Conservation (phyloP, 1,284 basidiomycete species). For the Sphaerobolus stellatus region DNA sequence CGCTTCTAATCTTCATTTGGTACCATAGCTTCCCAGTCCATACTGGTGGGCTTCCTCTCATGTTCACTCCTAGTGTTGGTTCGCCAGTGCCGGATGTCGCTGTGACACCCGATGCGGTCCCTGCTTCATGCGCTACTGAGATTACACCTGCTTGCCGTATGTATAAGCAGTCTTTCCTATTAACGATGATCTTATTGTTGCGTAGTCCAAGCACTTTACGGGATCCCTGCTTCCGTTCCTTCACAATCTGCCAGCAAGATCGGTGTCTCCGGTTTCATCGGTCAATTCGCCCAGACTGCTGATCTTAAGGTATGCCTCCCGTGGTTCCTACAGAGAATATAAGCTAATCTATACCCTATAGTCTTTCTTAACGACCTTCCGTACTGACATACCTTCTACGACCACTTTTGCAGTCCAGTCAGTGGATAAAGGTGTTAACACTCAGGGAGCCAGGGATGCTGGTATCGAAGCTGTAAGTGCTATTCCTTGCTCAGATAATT, state of each 20-base stretch:
- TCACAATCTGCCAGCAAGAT: conserved; percentile 13
- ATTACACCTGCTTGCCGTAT: conserved; percentile 17
- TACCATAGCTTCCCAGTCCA: conserved; percentile 3
- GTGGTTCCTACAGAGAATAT: neutral
- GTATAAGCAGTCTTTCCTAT: neutral
- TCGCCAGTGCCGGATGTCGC: neutral
- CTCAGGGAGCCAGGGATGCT: conserved; percentile 20
- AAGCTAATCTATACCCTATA: no score
- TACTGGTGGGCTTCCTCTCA: neutral
- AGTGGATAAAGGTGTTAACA: conserved; percentile 27
- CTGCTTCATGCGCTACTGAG: conserved; percentile 11
- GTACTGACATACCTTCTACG: conserved; percentile 24
- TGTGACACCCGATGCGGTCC: conserved; percentile 6
- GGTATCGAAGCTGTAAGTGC: conserved; percentile 23
- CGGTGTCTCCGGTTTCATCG: conserved; percentile 17
- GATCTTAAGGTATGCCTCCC: conserved; percentile 12
- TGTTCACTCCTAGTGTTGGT: neutral
- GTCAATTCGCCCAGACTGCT: conserved; percentile 13
- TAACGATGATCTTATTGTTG: neutral
- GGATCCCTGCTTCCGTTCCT: conserved; percentile 11
- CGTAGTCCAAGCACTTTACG: conserved; percentile 15
- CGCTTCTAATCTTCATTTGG: neutral
- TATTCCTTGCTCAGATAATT: neutral
- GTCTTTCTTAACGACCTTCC: conserved; percentile 23
- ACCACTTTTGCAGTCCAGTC: conserved; percentile 25